Evolutionary conservation across 345 rosid genomes (phyloP), one percentile per base, ranked within the genome.

Genomic region (Hypericum perforatum): DNA sequence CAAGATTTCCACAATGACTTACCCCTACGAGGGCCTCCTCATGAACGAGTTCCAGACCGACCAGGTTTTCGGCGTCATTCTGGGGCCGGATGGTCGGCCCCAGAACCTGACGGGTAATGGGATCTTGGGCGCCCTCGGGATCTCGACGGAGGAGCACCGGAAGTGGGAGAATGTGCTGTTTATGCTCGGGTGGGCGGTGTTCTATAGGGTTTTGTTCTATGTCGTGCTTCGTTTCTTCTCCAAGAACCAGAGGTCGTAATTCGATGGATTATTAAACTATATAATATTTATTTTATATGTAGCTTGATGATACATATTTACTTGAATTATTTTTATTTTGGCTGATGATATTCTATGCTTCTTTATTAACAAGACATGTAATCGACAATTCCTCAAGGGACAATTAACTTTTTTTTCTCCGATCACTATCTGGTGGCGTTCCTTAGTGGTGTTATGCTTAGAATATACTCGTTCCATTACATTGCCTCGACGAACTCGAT

Each of bases 1-100:
- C 78, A 77, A 69, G 76, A 47, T 77, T 49, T 82, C 90, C 12
- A 79, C 86, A 2, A 82, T 82, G 74, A 71, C 85, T 7, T 79
- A 82, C 53, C 85, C 85, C 0, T 82, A 75, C 11, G 90, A 82
- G 57, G 85, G 81, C 46, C 73, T 82, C 8, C 43, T 82, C 73
- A 79, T 79, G 90, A 82, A 82, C 54, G 57, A 82, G 62, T 79
- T 59, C 52, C 83, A 77, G 62, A 77, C 82, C 6, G 0, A 7
- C 0, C 22, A 37, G 0, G 2, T 4, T 0, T 82, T 77, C 16
- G 78, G 64, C 32, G 32, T 22, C 32, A 22, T 49, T 42, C 38
- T 9, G 0, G 2, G 7, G 5, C 61, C 38, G 32, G 9, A 7
- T 0, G 6, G 32, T 4, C 32, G 4, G 32, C 32, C 32, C 32